Evolutionary conservation across 768 basidiomycete species (phyloP).

Genomic region (Boletales sp.): DNA sequence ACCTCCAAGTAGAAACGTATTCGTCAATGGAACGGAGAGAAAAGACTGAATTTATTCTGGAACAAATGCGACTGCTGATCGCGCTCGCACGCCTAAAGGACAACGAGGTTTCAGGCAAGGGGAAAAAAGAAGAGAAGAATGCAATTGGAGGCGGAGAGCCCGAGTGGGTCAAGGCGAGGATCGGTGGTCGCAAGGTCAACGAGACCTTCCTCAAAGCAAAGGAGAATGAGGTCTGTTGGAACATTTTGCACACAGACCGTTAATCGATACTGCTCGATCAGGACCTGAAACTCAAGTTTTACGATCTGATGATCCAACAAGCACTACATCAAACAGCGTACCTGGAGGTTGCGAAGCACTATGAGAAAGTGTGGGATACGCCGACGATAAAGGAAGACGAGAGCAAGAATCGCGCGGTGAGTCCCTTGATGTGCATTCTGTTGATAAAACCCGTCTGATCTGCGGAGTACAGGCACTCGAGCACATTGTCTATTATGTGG

Average conservation of each 20-base stretch:
- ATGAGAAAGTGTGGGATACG: constrained; percentile 96
- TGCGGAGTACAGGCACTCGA: constrained; percentile 67
- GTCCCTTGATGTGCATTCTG: constrained; percentile 20
- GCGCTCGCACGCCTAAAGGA: constrained; percentile 77
- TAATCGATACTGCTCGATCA: constrained; percentile 30
- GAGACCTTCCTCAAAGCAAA: constrained; percentile 87
- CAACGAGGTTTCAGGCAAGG: constrained; percentile 52
- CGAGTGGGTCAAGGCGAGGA: constrained; percentile 91
- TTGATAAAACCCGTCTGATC: constrained; percentile 1
- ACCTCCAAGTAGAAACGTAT: constrained; percentile 98
- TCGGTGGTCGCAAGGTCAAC: constrained; percentile 92
- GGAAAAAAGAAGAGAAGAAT: constrained; percentile 49
- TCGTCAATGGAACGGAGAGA: constrained; percentile 97
- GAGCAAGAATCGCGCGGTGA: constrained; percentile 63
- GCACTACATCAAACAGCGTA: constrained; percentile 82
- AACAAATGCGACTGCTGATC: constrained; percentile 92
- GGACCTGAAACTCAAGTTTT: constrained; percentile 95
- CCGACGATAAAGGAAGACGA: constrained; percentile 88
- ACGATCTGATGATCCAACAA: constrained; percentile 95
- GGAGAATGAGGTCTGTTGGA: constrained; percentile 71
- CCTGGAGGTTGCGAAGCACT: constrained; percentile 92
- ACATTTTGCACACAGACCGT: constrained; percentile 1
- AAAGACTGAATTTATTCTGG: constrained; percentile 97
- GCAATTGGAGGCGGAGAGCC: constrained; percentile 68
- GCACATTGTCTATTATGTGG: constrained; percentile 91